Evolutionary conservation across 768 basidiomycete species (phyloP), one percentile per base, ranked within the genome.

Genomic region (Tulasnella sp.): DNA sequence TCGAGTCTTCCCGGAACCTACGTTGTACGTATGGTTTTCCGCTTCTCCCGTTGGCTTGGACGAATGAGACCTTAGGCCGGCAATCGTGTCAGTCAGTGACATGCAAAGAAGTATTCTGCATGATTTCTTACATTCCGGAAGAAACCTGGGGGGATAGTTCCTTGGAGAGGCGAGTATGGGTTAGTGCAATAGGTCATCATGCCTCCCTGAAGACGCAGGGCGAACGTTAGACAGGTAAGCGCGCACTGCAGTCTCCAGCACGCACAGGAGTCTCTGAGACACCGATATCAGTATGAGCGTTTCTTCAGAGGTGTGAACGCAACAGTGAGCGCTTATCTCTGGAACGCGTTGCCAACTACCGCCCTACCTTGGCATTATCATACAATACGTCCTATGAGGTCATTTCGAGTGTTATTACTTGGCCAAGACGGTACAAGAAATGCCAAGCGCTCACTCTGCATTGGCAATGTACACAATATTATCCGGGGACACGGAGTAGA

Each of bases 291-390:
- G 58, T 78, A 37, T 42, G 54, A n/a, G 77, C 50, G 48, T 2
- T 60, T 34, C 77, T 78, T 1, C 3, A 34, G 46, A 14, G 46
- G 28, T 50, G 48, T 34, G 76, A 46, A n/a, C 22, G 37, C 54
- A 12, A 28, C n/a, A n/a, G 37, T 77, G 40, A 64, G 58, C 40
- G 60, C 77, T 58, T 78, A 50, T 50, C 48, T 24, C n/a, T 3
- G 8, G 16, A 6, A 7, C 41, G 20, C 74, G 74, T 75, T 20
- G 4, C 40, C 2, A 40, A 18, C 28, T 5, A 76, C 31, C 22
- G 9, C 41, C 46, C 20, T 76, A 78, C 77, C 77, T 78, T 31
- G 77, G 77, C 50, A 78, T 42, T 41, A 78, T 78, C 77, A 78
- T 78, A 64, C 77, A 78, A 41, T 6, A 78, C 34, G 50, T 60